Evolutionary conservation across 805 yeast species (phyloP).

Genomic region (Ogataea allantospora): DNA sequence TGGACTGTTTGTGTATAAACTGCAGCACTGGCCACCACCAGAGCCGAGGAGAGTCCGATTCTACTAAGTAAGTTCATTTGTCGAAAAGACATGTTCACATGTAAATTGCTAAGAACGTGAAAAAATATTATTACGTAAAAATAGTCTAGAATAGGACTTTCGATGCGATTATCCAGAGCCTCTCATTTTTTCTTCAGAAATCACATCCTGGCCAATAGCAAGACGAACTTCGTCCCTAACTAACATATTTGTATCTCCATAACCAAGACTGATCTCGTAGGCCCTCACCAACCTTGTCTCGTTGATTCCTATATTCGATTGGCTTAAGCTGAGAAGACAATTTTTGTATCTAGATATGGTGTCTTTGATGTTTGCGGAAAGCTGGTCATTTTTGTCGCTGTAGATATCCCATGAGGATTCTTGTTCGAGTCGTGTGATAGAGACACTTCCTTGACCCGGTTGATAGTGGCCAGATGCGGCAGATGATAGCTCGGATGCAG

Average conservation of each 20-base stretch:
- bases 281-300: slow-evolving; percentile 77
- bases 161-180: slow-evolving; percentile 44
- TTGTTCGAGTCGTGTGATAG: slow-evolving; percentile 86
- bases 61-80: slow-evolving; percentile 6
- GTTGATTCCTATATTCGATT: slow-evolving; percentile 82
- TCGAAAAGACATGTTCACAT: slow-evolving; percentile 8
- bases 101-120: slow-evolving; percentile 1
- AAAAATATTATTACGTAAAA: slow-evolving; percentile 1
- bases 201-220: slow-evolving; percentile 67
- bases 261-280: slow-evolving; percentile 86
- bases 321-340: slow-evolving; percentile 78
- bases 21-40: slow-evolving; percentile 12
- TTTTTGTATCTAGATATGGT: slow-evolving; percentile 84
- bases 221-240: slow-evolving; percentile 74
- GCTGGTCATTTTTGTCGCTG: slow-evolving; percentile 81
- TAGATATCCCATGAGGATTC: slow-evolving; percentile 90
- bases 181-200: slow-evolving; percentile 72
- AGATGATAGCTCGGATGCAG: slow-evolving; percentile 41
- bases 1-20: slow-evolving; percentile 10
- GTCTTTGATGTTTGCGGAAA: slow-evolving; percentile 58
- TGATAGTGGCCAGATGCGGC: slow-evolving; percentile 37
- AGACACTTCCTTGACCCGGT: slow-evolving; percentile 58
- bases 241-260: slow-evolving; percentile 65
- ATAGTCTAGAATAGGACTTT: too few relatives aligned
- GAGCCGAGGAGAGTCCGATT: slow-evolving; percentile 13